phyloP scores from a whole-genome alignment of 2,329 filamentous ascomycete genomes.

The Teratosphaeria gauchensis region DNA sequence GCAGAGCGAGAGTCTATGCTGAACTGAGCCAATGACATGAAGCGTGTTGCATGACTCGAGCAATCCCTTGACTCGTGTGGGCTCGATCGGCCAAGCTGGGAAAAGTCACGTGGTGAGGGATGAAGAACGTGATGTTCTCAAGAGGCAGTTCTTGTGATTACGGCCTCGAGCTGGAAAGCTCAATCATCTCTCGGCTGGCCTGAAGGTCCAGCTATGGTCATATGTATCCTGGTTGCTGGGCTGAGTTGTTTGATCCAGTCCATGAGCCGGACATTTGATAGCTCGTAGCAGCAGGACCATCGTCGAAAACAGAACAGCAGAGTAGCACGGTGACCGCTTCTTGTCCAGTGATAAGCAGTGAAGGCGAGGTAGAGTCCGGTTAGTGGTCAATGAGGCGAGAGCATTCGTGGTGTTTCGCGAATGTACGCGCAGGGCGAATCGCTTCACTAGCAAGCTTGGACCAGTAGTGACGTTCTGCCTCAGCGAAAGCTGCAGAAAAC shows the following conservation, averaged over 20 bases:
- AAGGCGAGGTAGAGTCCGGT: no score
- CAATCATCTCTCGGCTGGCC: no score
- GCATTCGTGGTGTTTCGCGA: background rate
- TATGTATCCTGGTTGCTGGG: no score
- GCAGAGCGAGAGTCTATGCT: background rate
- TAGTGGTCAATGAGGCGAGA: background rate
- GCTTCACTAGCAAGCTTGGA: background rate
- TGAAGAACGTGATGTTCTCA: background rate
- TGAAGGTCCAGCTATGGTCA: no score
- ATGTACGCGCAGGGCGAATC: background rate
- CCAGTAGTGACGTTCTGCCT: background rate
- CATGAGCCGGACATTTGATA: no score
- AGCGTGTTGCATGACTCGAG: background rate
- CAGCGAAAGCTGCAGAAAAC: background rate
- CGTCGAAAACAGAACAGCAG: no score
- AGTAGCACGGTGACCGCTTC: no score
- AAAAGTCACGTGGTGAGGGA: background rate
- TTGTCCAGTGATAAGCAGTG: no score
- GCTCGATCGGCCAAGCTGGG: background rate
- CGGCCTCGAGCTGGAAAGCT: no score
- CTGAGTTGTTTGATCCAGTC: no score
- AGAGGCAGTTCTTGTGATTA: no score
- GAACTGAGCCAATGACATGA: background rate
- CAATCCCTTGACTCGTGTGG: background rate
- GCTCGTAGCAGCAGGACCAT: no score